Evolutionary conservation across 441 rosid species (phyloP).

Genomic region (Euphorbia corollata): DNA sequence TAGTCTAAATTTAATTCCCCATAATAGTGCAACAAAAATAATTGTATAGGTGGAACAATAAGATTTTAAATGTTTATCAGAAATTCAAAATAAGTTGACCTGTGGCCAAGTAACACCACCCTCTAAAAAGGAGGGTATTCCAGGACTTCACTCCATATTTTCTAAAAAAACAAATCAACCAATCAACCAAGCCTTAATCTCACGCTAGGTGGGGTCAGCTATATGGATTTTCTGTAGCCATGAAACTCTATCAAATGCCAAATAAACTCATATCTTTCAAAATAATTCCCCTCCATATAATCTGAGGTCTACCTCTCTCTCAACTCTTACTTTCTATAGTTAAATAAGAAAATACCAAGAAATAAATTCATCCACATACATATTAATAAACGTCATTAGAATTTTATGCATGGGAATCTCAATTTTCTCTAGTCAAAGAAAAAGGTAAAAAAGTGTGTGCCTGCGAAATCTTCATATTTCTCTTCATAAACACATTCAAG

Average conservation of each 20-base stretch:
- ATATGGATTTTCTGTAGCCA: no score
- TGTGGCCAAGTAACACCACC: background rate
- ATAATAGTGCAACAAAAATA: background rate
- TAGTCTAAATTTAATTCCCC: conserved; percentile 18
- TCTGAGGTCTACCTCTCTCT: no score
- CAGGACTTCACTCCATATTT: background rate
- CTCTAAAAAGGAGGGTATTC: conserved; percentile 1
- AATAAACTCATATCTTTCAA: no score
- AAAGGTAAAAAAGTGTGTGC: background rate
- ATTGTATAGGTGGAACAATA: no score
- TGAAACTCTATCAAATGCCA: no score
- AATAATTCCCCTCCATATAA: no score
- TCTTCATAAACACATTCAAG: background rate
- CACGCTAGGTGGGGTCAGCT: no score
- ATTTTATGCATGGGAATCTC: conserved; percentile 5
- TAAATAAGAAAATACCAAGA: background rate
- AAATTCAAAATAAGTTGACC: background rate
- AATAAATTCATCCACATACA: background rate
- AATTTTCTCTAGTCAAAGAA: background rate
- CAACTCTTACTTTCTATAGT: no score
- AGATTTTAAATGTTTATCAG: background rate
- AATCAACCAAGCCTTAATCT: background rate
- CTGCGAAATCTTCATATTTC: background rate
- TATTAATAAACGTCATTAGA: background rate
- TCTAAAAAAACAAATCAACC: background rate